Evolutionary conservation across 1,139 yeast species (phyloP), one percentile per base, ranked within the genome.

Genomic region (Diutina pseudorugosa): DNA sequence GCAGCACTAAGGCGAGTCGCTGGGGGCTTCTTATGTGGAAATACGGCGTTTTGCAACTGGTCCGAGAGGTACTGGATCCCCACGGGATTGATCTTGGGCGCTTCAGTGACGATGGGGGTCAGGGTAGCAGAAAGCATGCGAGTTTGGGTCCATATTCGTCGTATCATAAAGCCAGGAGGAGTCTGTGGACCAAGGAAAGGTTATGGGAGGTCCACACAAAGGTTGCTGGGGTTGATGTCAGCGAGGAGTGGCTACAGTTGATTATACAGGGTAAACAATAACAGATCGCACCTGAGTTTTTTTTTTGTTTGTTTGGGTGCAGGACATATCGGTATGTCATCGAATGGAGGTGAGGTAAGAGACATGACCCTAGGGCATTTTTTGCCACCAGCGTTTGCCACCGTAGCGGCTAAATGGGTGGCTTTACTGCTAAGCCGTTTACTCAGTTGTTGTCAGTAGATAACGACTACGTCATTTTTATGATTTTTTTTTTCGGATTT

Each of bases 31-130:
- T 6, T 8, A 14, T 60, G 62, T 4, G 83, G 88, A 61, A 87
- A 88, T 1, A 88, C 64, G 60, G 82, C 85, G 20, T 61, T 57
- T 55, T 85, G 91, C 21, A 88, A 63, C 1, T 70, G 68, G 7
- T 69, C 66, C 0, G 93, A 80, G 41, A 88, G 67, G 59, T 86
- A 85, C 61, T 87, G 95, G 52, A 79, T 77, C 1, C 83, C 83
- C 16, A 79, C 69, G 53, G 74, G 86, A 62, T 87, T 88, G 48
- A 83, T 69, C 49, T 87, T 63, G 7, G 85, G 86, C 43, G 59
- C 56, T 59, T 78, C 76, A 3, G 48, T 44, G 36, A 30, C 11
- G n/a, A 14, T 14, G n/a, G 36, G 19, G 9, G 20, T 18, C n/a
- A 12, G 20, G 3, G 20, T 16, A 9, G 42, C 19, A 11, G 30